Conservation (phyloP, 441 rosid genomes). For the Biscutella laevigata region DNA sequence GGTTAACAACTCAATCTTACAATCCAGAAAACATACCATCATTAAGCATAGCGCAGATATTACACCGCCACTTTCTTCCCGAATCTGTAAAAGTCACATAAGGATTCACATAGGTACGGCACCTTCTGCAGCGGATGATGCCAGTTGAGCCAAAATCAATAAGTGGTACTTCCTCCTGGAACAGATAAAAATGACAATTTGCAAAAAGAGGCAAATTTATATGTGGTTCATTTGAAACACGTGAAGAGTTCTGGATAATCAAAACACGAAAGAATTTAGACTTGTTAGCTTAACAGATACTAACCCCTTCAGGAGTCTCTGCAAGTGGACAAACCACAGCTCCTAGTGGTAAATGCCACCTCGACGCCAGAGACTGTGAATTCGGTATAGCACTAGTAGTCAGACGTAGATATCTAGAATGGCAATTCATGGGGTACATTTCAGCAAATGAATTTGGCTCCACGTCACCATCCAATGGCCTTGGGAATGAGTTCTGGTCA, state of each 20-base stretch:
- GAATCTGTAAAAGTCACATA: conserved; percentile 81
- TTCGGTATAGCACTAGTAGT: conserved; percentile 82
- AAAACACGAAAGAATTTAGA: neutral
- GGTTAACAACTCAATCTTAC: neutral
- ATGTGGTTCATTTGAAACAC: neutral
- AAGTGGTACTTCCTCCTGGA: conserved; percentile 93
- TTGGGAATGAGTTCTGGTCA: conserved; percentile 71
- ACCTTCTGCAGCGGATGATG: conserved; percentile 94
- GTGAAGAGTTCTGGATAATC: conserved; percentile 19
- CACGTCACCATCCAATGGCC: conserved; percentile 87
- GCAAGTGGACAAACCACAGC: conserved; percentile 99
- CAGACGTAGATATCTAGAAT: conserved; percentile 75
- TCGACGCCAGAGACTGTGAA: conserved; percentile 80
- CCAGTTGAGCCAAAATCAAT: conserved; percentile 77
- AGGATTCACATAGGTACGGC: conserved; percentile 97
- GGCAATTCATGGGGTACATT: conserved; percentile 68
- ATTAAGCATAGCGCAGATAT: conserved; percentile 79
- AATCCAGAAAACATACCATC: conserved; percentile 51
- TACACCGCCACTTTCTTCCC: conserved; percentile 99
- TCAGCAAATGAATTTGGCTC: conserved; percentile 60
- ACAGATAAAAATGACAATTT: conserved; percentile 20
- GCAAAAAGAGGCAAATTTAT: conserved; percentile 7
- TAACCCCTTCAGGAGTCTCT: conserved; percentile 86
- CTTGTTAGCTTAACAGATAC: conserved; percentile 30
- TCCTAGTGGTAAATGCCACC: conserved; percentile 99